Base-by-base conservation (phyloP, 129 eudicot genomes). In the Smallanthus sonchifolius region DNA sequence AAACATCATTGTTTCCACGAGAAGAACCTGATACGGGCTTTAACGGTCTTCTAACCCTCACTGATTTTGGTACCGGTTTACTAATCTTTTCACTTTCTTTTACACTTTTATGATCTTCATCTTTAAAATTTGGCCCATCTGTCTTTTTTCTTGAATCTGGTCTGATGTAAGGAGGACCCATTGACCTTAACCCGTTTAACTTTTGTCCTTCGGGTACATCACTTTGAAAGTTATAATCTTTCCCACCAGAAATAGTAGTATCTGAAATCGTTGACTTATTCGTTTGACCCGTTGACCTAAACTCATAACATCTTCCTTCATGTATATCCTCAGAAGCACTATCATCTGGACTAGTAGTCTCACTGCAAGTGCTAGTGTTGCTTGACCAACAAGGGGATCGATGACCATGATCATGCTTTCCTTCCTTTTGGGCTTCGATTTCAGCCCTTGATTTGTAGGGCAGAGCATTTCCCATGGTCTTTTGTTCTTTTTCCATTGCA, bases 81-180 rank as follows among this genome's bases (percentile, higher is more conserved):
- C 24, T 67, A 2, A 13, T 43, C 14, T 60, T 47, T 14, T 17
- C 73, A 6, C 77, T 38, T 49, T 56, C 68, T 62, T 75, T 74
- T 68, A 40, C 80, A 11, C 57, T 8, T 59, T 32, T 67, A 15
- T 55, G 62, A 20, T 55, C 4, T n/a, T n/a, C n/a, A 49, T 49
- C 56, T 15, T 49, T n/a, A 5, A 15, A n/a, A 38, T 54, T 66
- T 61, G 6, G 32, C 34, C 60, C 61, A 66, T 49, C 70, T 17
- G 32, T 11, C 35, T 69, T 16, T 71, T 71, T 76, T 71, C 35
- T 39, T 0, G 35, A 14, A n/a, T 73, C 74, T 43, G 82, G 49
- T 79, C 79, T 87, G 63, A 80, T 81, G 67, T 90, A 90, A 73
- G 96, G 96, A 73, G 96, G 96, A 38, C 81, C 89, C 61, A 87